Base-by-base conservation (phyloP, 805 yeast genomes). In the Metschnikowia chrysomelidarum region DNA sequence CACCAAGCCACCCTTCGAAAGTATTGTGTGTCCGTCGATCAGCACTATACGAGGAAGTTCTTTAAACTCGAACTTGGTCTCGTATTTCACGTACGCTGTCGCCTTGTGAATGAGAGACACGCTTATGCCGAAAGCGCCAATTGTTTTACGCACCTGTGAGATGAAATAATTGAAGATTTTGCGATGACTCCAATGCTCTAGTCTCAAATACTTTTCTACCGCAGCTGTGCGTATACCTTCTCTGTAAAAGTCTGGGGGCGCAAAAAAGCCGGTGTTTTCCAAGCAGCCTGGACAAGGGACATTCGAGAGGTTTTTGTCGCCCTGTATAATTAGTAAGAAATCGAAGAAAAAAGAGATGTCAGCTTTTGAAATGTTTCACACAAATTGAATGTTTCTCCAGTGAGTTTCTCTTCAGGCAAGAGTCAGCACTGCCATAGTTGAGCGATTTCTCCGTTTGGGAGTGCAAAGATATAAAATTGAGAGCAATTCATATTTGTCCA, bases 1-100 rank as follows among this genome's bases (percentile, higher is more conserved):
- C 3, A 77, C 61, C 35, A 84, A 73, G 41, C 70, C 67, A 2
- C 68, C 78, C 5, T 64, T 55, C 0, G 88, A 80, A 22, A 84
- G 57, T 2, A 84, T 67, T 0, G 87, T 67, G 58, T 84, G 91
- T 7, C 78, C 78, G 53, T 84, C 93, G 29, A 84, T 56, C 6
- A 87, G 78, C 2, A 78, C 59, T 14, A 56, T 58, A 34, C 87
- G 63, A 9, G 78, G 78, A 32, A 78, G 68, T 38, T 68, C 75
- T n/a, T 57, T 63, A 36, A 72, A 57, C 4, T 69, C 70, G 22
- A 79, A 59, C 5, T 73, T 64, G 7, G 68, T 60, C 37, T 75
- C 75, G 47, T 61, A 66, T 47, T 77, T 76, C 14, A 79, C 65
- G 7, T 69, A 39, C 27, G 77, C 82, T 27, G 62, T 61, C 12